Base-by-base conservation (phyloP, 768 basidiomycete genomes). In the Favolaschia claudopus region DNA sequence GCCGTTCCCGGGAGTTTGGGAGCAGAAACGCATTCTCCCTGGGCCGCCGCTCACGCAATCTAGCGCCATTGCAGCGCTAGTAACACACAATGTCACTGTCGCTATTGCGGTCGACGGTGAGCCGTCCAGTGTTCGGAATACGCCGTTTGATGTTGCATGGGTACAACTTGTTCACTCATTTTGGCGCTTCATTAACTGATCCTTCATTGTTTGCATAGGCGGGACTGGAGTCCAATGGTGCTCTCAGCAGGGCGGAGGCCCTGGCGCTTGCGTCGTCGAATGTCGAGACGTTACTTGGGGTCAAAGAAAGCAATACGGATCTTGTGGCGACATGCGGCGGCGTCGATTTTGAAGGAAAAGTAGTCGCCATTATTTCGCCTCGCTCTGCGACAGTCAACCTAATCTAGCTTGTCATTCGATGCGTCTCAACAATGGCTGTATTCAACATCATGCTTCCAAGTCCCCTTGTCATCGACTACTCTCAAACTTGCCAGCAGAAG, bases 1-100 rank as follows among this genome's bases (percentile, higher is more conserved):
- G 38, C 85, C 89, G 0, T 89, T 80, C 74, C 91, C 92, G 0
- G 63, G 62, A 7, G 74, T 72, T 7, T 95, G 92, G 92, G 85
- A 91, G 50, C 69, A 79, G 52, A 78, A 82, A 46, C 78, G 29
- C 60, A 84, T 89, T 67, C 71, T 86, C 38, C 83, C 89, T 29
- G 92, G 93, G 1, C 87, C 87, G 3, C 93, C 93, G 0, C 67
- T 88, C 20, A 81, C 87, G 7, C 74, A 79, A 15, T 77, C 88
- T 10, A 88, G 82, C 4, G 75, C 85, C 0, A 74, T 92, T 14
- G 77, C 81, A 5, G 77, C 73, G 5, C 77, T 95, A 28, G 70
- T 89, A n/a, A 72, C 78, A 5, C 78, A 86, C 25, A 85, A 86
- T 9, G 86, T 95, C 1, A 85, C 85, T 20, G 84, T 89, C 7